A percentile compares a stretch with the other conserved stretches of the same genome.
Conservation (phyloP, 805 yeast species). For the Candida manassasensis region DNA sequence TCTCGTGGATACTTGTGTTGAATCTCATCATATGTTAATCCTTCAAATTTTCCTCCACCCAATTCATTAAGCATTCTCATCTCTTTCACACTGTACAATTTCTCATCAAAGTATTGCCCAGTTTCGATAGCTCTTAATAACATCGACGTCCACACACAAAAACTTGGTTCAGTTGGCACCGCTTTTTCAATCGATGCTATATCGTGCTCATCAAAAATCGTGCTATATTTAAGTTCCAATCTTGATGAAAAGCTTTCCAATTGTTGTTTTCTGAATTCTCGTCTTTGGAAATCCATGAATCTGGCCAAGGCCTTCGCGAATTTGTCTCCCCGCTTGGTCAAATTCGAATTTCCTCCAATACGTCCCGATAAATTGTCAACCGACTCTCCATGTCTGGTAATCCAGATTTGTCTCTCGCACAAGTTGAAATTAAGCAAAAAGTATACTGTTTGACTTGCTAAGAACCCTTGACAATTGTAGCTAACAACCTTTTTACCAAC, state of each 20-base stretch:
- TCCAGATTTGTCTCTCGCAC: conserved; percentile 87
- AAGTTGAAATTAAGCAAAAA: conserved; percentile 85
- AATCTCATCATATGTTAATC: conserved; percentile 87
- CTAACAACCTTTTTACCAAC: conserved; percentile 94
- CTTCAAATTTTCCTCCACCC: conserved; percentile 90
- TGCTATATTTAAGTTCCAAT: conserved; percentile 39
- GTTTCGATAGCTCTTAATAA: conserved; percentile 74
- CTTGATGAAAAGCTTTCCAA: conserved; percentile 47
- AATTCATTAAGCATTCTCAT: conserved; percentile 92
- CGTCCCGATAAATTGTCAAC: conserved; percentile 78
- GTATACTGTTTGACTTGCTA: conserved; percentile 90
- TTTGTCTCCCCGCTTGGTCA: conserved; percentile 73
- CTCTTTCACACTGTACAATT: conserved; percentile 70
- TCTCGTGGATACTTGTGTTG: conserved; percentile 70
- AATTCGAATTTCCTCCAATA: conserved; percentile 86
- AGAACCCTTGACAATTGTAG: conserved; percentile 78
- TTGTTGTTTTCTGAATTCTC: conserved; percentile 62
- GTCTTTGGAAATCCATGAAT: conserved; percentile 69
- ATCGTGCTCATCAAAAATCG: conserved; percentile 21
- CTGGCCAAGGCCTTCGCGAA: conserved; percentile 69
- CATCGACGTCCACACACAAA: conserved; percentile 93
- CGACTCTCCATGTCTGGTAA: conserved; percentile 92
- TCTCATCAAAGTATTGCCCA: conserved; percentile 70
- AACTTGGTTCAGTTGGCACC: conserved; percentile 58
- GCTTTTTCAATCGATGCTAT: conserved; percentile 14